A percentile compares a stretch with the other conserved stretches of the same genome.
Evolutionary conservation across 2,329 filamentous ascomycete species (phyloP).

Genomic region (Trichoderma sp.): DNA sequence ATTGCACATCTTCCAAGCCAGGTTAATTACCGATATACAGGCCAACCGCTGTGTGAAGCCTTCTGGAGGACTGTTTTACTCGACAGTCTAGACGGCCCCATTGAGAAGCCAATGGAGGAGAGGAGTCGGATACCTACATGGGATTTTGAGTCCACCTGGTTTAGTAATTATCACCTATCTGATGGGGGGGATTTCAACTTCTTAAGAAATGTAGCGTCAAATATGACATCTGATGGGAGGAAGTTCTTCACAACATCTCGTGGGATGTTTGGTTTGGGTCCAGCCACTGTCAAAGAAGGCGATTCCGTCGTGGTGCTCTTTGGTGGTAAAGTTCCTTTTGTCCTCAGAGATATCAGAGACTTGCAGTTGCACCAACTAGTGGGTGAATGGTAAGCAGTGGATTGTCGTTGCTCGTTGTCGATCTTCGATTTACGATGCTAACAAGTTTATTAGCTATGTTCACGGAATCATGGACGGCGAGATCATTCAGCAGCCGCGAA

Average conservation of each 20-base stretch:
- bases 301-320: neutral
- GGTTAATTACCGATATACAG: too few species aligned
- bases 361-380: neutral
- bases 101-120: too few species aligned
- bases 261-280: neutral
- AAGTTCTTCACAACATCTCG: neutral
- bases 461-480: neutral
- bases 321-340: neutral
- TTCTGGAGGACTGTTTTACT: too few species aligned
- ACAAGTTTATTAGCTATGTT: neutral
- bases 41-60: too few species aligned
- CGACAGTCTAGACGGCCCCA: too few species aligned
- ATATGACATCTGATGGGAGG: neutral
- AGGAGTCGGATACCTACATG: too few species aligned
- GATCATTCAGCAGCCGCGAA: neutral
- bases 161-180: too few species aligned
- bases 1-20: too few species aligned
- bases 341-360: neutral
- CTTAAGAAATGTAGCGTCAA: too few species aligned
- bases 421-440: neutral
- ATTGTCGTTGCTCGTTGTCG: too few species aligned
- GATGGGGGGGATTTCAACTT: too few species aligned
- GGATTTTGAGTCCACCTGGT: too few species aligned
- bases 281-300: neutral
- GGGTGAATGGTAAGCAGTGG: neutral